Base-by-base conservation (phyloP, 768 basidiomycete species). In the Mycena galopus region DNA sequence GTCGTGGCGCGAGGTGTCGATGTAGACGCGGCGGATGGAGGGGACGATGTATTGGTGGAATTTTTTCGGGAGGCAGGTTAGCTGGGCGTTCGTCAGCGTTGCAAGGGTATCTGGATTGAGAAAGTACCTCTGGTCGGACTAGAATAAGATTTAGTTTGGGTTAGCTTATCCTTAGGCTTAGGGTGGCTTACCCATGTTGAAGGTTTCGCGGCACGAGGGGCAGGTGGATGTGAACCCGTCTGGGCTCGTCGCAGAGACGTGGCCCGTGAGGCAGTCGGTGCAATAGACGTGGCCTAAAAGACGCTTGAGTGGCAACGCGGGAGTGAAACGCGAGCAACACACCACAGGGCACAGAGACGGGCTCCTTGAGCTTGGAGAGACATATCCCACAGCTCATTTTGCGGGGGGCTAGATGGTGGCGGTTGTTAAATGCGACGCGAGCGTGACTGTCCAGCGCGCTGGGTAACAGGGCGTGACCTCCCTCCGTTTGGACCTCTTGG, bases 331-430 rank as follows among this genome's bases (percentile, higher is more conserved):
- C 14, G 32, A 21, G n/a, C 25, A 75, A n/a, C 88, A 68, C 73
- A 92, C 91, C 91, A 77, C 92, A 92, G 14, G 91, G 91, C 1
- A 90, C 80, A 47, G 83, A 89, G 6, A 91, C 88, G 0, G 92
- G 91, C 19, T 86, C 86, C 39, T 85, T 86, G 72, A 88, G 80
- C 1, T 73, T 72, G 3, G 85, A 85, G 11, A 93, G 82, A 72
- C 92, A 93, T 65, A 92, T 90, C 42, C 88, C 84, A 80, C 91
- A 92, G 35, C 83, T 79, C 29, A 75, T 71, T 58, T 80, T 37
- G 21, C 10, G 14, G 12, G n/a, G 11, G 23, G 8, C 19, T 6
- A 32, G 56, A 33, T 37, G 21, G 57, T 37, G 57, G 57, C 37
- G 35, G 57, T 23, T 37, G 6, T 37, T 37, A 14, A 39, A 59